Percentiles rank a stretch among this genome's conserved stretches.
Evolutionary conservation across 179 eudicot genomes (phyloP).

Genomic region (Pouteria campechiana): DNA sequence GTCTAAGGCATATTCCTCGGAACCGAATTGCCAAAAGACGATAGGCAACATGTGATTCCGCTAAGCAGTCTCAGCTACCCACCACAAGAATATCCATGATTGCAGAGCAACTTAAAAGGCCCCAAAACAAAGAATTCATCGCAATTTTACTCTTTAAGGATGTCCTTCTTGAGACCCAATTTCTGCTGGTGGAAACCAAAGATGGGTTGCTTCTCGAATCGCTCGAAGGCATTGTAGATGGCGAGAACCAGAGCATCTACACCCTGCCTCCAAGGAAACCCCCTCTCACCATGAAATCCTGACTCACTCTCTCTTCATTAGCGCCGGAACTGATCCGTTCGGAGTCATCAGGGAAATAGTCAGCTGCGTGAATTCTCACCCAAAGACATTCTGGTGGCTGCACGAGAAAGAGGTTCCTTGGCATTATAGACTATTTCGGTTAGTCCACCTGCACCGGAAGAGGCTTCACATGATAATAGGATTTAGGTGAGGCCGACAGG

Average conservation of each 20-base stretch:
- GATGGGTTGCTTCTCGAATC: slow-evolving; percentile 41
- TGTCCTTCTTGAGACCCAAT: no score
- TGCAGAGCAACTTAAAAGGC: no score
- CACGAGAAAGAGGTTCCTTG: slow-evolving; percentile 72
- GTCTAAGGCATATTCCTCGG: no score
- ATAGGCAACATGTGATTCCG: no score
- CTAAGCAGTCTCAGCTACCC: no score
- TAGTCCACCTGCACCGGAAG: slow-evolving; percentile 99
- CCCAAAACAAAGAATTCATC: no score
- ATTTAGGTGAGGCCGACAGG: no score
- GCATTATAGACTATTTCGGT: slow-evolving; percentile 75
- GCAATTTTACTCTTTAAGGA: no score
- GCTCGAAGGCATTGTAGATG: slow-evolving; percentile 23
- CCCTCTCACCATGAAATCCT: no score
- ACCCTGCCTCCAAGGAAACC: slow-evolving; percentile 64
- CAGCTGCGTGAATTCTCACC: slow-evolving; percentile 53
- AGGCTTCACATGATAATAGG: no score
- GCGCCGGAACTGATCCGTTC: slow-evolving; percentile 71
- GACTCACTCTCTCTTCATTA: slow-evolving; percentile 37
- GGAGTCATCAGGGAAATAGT: slow-evolving; percentile 48
- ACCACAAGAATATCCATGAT: no score
- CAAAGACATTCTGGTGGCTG: slow-evolving; percentile 53
- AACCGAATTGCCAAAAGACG: no score
- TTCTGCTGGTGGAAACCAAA: slow-evolving; percentile 60
- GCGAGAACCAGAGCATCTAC: slow-evolving; percentile 35